Base-by-base conservation (phyloP, 768 basidiomycete species). In the Chlorophyllum brunneum region DNA sequence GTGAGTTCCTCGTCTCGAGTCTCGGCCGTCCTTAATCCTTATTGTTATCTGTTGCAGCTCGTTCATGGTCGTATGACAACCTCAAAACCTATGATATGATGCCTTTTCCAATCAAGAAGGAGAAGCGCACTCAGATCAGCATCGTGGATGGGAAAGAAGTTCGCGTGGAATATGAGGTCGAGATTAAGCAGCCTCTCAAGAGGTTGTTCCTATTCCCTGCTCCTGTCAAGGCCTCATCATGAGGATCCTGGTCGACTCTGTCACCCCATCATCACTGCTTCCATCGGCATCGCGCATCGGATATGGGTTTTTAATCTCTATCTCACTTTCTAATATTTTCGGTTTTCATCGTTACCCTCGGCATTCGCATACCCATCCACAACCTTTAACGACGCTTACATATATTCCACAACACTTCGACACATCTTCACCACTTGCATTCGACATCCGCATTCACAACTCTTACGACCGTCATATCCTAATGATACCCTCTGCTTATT, bases 11-110 rank as follows among this genome's bases (percentile, higher is more conserved):
- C 54, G 46, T 55, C 15, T 54, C 24, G 30, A 2, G 40, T 45
- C 11, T 18, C 7, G 5, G 23, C 34, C 3, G 13, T 2, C 11
- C 18, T 38, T 34, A 31, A 23, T 40, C 29, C 55, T 60, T 18
- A 22, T 33, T 8, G 50, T 24, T 62, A 56, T 29, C 63, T 15
- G 36, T 18, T 52, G n/a, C n/a, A 87, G 86, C 70, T 10, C 83
- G 84, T 24, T 82, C 87, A 2, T 88, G 85, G 86, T 87, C 86
- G 2, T 88, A 88, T 60, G 85, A 87, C 59, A 84, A 84, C 57
- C 65, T 86, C 55, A 78, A 75, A 62, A 86, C 82, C 2, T 89
- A 88, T 58, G 81, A 83, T 13, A 69, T 81, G 54, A 81, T 83
- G 79, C 70, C 72, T 54, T 67, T 77, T 31, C 80, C 77, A n/a